Conservation (phyloP, 23 red algal genomes). For the Gracilaria domingensis region DNA sequence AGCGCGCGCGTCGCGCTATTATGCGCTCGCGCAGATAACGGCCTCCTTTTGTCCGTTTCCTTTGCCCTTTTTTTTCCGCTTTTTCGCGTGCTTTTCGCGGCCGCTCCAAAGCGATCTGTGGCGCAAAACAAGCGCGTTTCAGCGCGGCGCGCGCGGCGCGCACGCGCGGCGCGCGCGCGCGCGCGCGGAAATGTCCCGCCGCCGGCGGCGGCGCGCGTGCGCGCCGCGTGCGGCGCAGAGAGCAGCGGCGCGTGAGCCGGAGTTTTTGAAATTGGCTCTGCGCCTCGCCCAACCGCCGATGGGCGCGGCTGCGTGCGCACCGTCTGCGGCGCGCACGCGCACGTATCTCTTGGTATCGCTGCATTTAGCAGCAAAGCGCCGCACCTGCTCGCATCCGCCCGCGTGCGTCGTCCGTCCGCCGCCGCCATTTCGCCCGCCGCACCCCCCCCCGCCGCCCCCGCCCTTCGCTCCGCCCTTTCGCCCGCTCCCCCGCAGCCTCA, state of each 20-base stretch:
- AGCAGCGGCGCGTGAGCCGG: no score
- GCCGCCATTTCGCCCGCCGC: not conserved
- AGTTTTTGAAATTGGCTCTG: constrained; percentile 27
- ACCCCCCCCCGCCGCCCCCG: not conserved
- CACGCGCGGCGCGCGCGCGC: not conserved
- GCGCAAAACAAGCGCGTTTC: no score
- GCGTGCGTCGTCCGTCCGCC: not conserved
- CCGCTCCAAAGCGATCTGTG: no score
- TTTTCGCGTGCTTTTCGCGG: no score
- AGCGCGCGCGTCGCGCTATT: no score
- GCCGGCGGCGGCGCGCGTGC: not conserved
- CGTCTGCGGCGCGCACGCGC: not conserved
- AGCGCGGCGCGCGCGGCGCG: constrained; percentile 1
- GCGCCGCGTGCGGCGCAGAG: no score
- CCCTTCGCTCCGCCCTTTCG: not conserved
- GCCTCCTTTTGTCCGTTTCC: no score
- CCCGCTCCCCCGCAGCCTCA: no score
- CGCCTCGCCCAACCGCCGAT: not conserved
- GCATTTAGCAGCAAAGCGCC: constrained; percentile 43
- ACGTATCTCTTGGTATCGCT: constrained; percentile 37
- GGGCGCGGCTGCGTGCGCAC: constrained; percentile 3
- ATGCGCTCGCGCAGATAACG: no score
- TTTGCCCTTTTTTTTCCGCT: no score
- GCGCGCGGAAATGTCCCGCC: not conserved
- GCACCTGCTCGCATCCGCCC: not conserved